phyloP scores from a whole-genome alignment of 2,329 filamentous ascomycete species.

The Fusarium sp. region DNA sequence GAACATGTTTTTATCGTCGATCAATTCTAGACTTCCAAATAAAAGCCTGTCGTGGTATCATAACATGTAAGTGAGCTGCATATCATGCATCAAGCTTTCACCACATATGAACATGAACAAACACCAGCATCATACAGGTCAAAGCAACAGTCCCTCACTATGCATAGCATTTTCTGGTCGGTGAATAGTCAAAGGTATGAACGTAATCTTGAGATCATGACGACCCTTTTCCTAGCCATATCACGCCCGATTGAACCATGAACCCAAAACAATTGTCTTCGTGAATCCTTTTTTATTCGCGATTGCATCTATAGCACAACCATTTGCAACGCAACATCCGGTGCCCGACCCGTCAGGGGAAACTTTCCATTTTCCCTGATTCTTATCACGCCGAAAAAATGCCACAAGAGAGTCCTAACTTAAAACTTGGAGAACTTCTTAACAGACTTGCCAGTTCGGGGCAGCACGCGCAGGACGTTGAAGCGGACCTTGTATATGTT shows the following conservation, averaged over 20 bases:
- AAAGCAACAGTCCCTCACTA: conserved; percentile 33
- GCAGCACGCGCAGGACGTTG: conserved; percentile 99
- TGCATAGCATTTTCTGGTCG: conserved; percentile 40
- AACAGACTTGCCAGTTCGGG: conserved; percentile 95
- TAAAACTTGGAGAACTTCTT: conserved; percentile 99
- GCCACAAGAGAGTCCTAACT: conserved; percentile 62
- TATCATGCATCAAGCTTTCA: not conserved
- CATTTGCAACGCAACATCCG: conserved; percentile 56
- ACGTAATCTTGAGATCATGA: conserved; percentile 48
- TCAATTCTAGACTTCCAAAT: too few relatives aligned
- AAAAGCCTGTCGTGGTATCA: not conserved
- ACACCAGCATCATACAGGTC: conserved; percentile 9
- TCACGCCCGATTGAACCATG: conserved; percentile 47
- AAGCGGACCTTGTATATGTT: conserved; percentile 81
- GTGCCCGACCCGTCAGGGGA: conserved; percentile 55
- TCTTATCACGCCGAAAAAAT: conserved; percentile 68
- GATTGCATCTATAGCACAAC: conserved; percentile 60
- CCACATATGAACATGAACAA: conserved; percentile 4
- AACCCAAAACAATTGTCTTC: conserved; percentile 51
- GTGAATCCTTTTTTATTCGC: conserved; percentile 56
- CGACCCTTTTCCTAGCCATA: conserved; percentile 45
- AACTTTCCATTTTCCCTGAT: conserved; percentile 53
- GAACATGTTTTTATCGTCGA: too few relatives aligned
- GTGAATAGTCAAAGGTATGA: conserved; percentile 46
- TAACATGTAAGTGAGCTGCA: conserved; percentile 3